These are phyloP conservation scores for Eleusine indica DNA, from an alignment of 176 grass and related monocot genomes.

Conservation along the genomic window DNA sequence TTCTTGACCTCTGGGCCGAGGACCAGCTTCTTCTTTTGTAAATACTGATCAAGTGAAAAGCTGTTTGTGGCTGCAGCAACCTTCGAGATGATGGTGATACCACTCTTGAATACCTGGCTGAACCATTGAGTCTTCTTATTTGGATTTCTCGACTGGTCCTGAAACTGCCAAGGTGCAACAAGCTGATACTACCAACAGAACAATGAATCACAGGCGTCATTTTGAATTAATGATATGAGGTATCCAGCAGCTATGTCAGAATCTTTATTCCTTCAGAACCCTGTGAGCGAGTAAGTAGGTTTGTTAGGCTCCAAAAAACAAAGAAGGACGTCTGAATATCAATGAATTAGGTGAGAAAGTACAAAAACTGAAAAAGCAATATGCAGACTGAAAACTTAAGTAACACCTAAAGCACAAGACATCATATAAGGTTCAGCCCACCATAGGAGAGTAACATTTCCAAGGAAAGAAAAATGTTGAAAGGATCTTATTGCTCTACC, in stretches of 20 bases:
- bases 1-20: slow-evolving; percentile 40
- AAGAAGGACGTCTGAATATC: background rate
- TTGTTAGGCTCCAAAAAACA: background rate
- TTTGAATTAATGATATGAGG: slow-evolving; percentile 37
- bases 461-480: background rate
- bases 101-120: slow-evolving; percentile 47
- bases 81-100: slow-evolving; percentile 25
- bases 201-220: slow-evolving; percentile 82
- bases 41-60: slow-evolving; percentile 59
- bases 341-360: background rate
- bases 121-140: slow-evolving; percentile 53
- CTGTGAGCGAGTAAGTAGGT: slow-evolving; percentile 1
- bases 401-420: background rate
- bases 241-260: slow-evolving; percentile 27
- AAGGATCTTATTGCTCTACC: background rate
- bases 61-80: slow-evolving; percentile 54
- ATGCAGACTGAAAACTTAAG: background rate
- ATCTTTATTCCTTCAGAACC: slow-evolving; percentile 31
- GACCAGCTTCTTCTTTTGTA: slow-evolving; percentile 55
- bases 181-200: slow-evolving; percentile 71
- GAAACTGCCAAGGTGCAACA: slow-evolving; percentile 64
- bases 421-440: background rate
- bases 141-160: slow-evolving; percentile 53
- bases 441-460: background rate
- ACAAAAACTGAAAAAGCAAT: background rate